Conservation (phyloP, 306 rosid species). For the Rosa persica region DNA sequence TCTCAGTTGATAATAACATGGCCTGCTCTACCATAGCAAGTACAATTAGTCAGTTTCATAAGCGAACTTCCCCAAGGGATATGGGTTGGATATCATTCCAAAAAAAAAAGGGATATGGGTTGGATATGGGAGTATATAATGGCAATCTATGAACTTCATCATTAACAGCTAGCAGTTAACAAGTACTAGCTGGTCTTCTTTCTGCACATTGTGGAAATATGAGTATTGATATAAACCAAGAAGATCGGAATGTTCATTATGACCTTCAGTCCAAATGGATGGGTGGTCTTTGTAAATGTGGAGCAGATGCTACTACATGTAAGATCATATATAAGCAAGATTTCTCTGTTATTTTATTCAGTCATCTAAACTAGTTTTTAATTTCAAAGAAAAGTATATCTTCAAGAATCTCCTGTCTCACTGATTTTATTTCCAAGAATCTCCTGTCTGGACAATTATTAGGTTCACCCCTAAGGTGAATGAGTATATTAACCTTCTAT, state of each 20-base stretch:
- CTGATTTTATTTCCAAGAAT: neutral
- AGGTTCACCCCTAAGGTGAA: no score
- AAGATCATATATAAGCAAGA: neutral
- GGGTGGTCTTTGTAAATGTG: neutral
- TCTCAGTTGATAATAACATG: neutral
- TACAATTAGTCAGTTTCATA: neutral
- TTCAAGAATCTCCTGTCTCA: neutral
- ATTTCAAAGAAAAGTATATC: neutral
- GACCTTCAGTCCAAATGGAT: neutral
- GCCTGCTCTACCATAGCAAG: neutral
- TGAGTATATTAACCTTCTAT: no score
- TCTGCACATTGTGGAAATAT: neutral
- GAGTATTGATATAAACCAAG: neutral
- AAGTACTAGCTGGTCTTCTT: neutral
- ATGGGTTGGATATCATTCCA: neutral
- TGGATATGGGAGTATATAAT: neutral
- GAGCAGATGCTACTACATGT: neutral
- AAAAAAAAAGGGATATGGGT: no score
- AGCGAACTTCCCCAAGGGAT: neutral
- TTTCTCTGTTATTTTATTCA: neutral
- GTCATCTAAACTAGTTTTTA: neutral
- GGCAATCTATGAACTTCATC: neutral
- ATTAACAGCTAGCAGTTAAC: neutral
- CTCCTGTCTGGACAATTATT: no score
- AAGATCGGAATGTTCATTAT: neutral